phyloP scores from a whole-genome alignment of 305 asterid species.

The Fraxinus angustifolia region DNA sequence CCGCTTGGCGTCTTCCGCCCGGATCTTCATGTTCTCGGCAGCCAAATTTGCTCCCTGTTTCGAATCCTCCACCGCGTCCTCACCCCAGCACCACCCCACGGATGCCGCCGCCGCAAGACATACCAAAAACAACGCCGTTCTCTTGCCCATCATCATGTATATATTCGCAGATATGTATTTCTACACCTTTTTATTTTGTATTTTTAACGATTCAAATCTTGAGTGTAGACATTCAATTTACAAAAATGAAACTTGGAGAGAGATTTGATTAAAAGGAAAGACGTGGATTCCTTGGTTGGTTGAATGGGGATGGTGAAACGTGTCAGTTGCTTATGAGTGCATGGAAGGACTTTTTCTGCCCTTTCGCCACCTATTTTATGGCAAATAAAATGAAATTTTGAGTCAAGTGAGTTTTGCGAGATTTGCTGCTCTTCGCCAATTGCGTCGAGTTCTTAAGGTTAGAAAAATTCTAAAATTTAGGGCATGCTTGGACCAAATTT shows the following conservation, averaged over 20 bases:
- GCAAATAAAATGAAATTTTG: too few species aligned
- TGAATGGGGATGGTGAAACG: neutral
- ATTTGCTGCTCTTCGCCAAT: too few species aligned
- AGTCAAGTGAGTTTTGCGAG: too few species aligned
- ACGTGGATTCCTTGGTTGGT: neutral
- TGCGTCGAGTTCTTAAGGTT: too few species aligned
- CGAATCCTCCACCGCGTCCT: neutral
- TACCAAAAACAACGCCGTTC: neutral
- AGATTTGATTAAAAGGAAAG: neutral
- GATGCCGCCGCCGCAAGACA: neutral
- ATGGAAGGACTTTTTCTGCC: too few species aligned
- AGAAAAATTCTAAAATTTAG: too few species aligned
- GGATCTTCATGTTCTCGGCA: neutral
- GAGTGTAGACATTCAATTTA: neutral
- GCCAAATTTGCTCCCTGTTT: neutral
- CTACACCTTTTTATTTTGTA: neutral
- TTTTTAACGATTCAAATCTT: neutral
- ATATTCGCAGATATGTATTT: neutral
- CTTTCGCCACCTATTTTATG: too few species aligned
- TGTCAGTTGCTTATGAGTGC: too few species aligned
- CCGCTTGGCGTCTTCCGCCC: neutral
- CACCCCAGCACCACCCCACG: slow-evolving; percentile 14
- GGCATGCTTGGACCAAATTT: too few species aligned
- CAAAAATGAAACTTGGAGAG: neutral
- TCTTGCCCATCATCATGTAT: slow-evolving; percentile 10